A percentile compares a stretch with the other conserved stretches of the same genome.
phyloP scores from a whole-genome alignment of 2,329 filamentous ascomycete genomes.

The Claviceps sp. region DNA sequence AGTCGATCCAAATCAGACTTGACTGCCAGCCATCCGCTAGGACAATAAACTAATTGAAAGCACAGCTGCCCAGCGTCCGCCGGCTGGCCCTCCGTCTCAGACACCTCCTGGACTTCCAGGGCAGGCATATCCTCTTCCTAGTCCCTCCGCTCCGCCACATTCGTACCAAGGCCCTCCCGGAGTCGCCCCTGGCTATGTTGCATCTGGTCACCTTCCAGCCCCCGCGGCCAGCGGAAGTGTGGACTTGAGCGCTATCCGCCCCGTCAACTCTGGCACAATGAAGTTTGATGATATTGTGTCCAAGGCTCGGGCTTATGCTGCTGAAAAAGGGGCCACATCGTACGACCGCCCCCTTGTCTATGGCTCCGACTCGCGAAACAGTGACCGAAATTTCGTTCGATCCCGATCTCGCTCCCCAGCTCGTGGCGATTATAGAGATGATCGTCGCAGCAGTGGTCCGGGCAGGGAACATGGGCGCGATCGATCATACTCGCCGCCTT shows the following conservation, averaged over 20 bases:
- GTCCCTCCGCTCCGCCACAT: conserved; percentile 19
- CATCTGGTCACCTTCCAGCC: conserved; percentile 42
- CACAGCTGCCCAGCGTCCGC: conserved; percentile 31
- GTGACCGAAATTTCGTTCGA: conserved; percentile 41
- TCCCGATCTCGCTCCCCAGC: conserved; percentile 64
- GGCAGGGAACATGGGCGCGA: conserved; percentile 40
- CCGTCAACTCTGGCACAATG: conserved; percentile 66
- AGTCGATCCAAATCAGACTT: not conserved
- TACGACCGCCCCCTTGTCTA: conserved; percentile 45
- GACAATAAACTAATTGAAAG: not conserved
- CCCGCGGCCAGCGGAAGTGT: conserved; percentile 63
- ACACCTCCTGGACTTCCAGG: conserved; percentile 24
- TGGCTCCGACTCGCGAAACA: conserved; percentile 20
- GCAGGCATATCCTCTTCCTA: conserved; percentile 26
- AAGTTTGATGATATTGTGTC: conserved; percentile 76
- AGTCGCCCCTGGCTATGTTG: conserved; percentile 23
- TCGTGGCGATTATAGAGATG: conserved; percentile 64
- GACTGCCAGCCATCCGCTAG: not conserved
- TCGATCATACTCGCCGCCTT: conserved; percentile 57
- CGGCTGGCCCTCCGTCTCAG: conserved; percentile 28
- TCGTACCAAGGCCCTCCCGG: conserved; percentile 25
- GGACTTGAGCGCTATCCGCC: conserved; percentile 68
- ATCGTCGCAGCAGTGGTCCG: conserved; percentile 55
- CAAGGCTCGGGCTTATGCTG: conserved; percentile 69
- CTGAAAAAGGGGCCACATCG: conserved; percentile 58